Evolutionary conservation across 345 rosid species (phyloP).

Genomic region (Moringa oleifera): DNA sequence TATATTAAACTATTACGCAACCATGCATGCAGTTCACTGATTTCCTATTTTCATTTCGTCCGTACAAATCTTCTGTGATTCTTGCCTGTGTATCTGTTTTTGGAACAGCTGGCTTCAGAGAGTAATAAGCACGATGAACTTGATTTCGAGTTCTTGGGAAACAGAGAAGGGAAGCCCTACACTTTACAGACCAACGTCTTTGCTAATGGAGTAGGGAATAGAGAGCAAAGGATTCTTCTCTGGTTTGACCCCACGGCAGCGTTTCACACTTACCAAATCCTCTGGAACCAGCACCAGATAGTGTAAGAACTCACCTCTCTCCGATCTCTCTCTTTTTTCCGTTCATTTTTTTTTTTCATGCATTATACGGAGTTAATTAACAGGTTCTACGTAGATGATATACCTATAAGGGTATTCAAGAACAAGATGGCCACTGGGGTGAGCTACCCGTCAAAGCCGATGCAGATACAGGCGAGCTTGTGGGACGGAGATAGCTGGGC

Average conservation of each 20-base stretch:
- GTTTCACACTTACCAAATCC: slow-evolving; percentile 51
- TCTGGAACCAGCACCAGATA: slow-evolving; percentile 71
- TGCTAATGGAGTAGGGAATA: slow-evolving; percentile 39
- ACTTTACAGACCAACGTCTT: slow-evolving; percentile 59
- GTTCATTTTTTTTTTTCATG: background rate
- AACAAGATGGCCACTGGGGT: slow-evolving; percentile 37
- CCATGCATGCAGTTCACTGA: no score
- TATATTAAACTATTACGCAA: no score
- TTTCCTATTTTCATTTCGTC: no score
- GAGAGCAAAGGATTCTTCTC: slow-evolving; percentile 52
- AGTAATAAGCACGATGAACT: slow-evolving; percentile 48
- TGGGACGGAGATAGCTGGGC: slow-evolving; percentile 73
- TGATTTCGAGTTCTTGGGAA: slow-evolving; percentile 76
- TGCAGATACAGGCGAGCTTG: slow-evolving; percentile 51
- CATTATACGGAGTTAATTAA: background rate
- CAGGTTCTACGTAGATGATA: slow-evolving; percentile 55
- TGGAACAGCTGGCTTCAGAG: slow-evolving; percentile 43
- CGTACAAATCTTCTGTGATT: no score
- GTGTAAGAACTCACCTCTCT: slow-evolving; percentile 62
- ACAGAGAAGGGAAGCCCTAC: slow-evolving; percentile 47
- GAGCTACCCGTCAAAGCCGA: slow-evolving; percentile 42
- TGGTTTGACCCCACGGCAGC: slow-evolving; percentile 68
- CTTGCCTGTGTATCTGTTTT: no score
- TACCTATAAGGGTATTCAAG: slow-evolving; percentile 72
- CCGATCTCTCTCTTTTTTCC: no score